Base-by-base conservation (phyloP, 257 asterid genomes). In the Buddleja alternifolia region DNA sequence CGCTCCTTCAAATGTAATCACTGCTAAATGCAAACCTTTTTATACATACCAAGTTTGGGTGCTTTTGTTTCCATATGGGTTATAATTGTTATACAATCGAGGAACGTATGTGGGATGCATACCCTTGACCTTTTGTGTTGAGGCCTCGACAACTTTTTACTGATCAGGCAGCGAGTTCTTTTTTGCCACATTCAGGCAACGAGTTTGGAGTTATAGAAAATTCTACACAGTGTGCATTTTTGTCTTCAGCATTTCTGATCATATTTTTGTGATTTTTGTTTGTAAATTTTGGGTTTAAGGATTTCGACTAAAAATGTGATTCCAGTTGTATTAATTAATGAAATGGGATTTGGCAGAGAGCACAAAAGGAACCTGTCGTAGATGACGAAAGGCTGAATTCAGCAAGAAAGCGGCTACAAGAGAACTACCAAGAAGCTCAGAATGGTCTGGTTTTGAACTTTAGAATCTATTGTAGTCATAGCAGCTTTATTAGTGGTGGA, bases 391-490 rank as follows among this genome's bases (percentile, higher is more conserved):
- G 67, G 85, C 77, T 93, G 66, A 86, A 88, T 79, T 84, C 96
- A 23, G 96, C 99, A 2, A 82, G 97, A 51, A 84, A 75, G 80
- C 78, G 99, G 81, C 97, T 94, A 78, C 99, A 89, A n/a, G 97
- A 91, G 85, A 94, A 89, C 77, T 94, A 94, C 80, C 96, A 94
- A 89, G 99, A 94, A 78, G 96, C 96, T 70, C 71, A 94, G 67
- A 94, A 94, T 82, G 99, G 97, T 93, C 37, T 66, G 94, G 17
- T 68, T 78, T 77, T 67, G 7, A 67, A 74, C 64, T 63, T 67
- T 45, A 64, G 44, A 48, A 72, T 75, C 74, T 67, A 21, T 59
- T 72, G 45, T 59, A 12, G 15, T 50, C 25, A 32, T 74, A 24
- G 29, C 12, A 68, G 29, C 9, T 15, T 39, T 23, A 52, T 34